phyloP scores from a whole-genome alignment of 2,329 filamentous ascomycete species.

The Xylariaceae sp. region DNA sequence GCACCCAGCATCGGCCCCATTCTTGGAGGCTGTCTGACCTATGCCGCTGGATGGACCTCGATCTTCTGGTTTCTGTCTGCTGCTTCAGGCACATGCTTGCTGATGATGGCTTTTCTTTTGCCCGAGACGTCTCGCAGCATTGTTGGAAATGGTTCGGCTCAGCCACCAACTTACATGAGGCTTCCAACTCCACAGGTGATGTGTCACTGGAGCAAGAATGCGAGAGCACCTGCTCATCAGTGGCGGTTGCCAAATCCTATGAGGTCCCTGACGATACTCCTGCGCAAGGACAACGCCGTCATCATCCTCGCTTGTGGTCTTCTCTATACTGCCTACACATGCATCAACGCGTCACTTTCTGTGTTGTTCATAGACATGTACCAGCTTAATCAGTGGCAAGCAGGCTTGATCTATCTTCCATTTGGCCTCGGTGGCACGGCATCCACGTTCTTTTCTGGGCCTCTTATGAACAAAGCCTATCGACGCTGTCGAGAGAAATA shows the following conservation, averaged over 20 bases:
- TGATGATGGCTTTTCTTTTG: slow-evolving; percentile 9
- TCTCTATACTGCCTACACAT: slow-evolving; percentile 14
- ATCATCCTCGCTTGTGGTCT: slow-evolving; percentile 11
- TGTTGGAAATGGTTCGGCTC: slow-evolving; percentile 15
- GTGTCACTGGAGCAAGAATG: slow-evolving; percentile 3
- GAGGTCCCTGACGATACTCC: background rate
- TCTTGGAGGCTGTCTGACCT: slow-evolving; percentile 8
- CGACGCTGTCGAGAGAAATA: slow-evolving; percentile 1
- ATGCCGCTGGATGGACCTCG: slow-evolving; percentile 9
- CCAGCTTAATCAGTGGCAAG: slow-evolving; percentile 14
- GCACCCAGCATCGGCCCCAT: slow-evolving; percentile 6
- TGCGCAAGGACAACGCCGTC: slow-evolving; percentile 8
- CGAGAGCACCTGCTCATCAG: background rate
- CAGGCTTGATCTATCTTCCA: slow-evolving; percentile 19
- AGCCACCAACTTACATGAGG: slow-evolving; percentile 14
- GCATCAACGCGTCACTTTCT: slow-evolving; percentile 16
- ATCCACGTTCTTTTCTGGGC: slow-evolving; percentile 2
- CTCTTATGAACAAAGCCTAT: slow-evolving; percentile 4
- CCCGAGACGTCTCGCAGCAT: slow-evolving; percentile 27
- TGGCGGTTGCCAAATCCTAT: background rate
- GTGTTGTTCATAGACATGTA: slow-evolving; percentile 17
- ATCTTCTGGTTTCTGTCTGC: slow-evolving; percentile 15
- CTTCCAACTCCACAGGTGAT: slow-evolving; percentile 1
- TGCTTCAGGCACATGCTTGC: slow-evolving; percentile 1
- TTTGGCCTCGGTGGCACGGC: slow-evolving; percentile 12